phyloP scores from a whole-genome alignment of 1,284 basidiomycete species.

The Pulchroboletus neoregius region DNA sequence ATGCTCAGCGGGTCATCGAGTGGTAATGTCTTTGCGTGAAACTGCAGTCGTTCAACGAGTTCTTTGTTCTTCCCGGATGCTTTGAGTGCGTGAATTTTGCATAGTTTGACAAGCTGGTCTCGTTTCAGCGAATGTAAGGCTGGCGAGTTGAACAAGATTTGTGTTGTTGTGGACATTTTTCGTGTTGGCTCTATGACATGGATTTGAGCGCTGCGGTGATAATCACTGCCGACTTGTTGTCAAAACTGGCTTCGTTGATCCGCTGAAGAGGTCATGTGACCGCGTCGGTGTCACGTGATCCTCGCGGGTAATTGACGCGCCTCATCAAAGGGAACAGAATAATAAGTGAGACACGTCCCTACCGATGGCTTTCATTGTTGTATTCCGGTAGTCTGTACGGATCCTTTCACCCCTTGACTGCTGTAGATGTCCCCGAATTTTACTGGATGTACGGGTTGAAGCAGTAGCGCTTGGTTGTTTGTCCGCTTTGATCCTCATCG shows the following conservation, averaged over 20 bases:
- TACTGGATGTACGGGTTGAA: slow-evolving; percentile 1
- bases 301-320: background rate
- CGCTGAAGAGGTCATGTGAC: slow-evolving; percentile 27
- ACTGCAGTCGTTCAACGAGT: slow-evolving; percentile 60
- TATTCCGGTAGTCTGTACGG: background rate
- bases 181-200: slow-evolving; percentile 5
- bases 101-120: slow-evolving; percentile 74
- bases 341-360: slow-evolving; percentile 18
- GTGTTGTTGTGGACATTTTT: slow-evolving; percentile 60
- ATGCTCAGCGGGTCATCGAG: slow-evolving; percentile 49
- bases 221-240: slow-evolving; percentile 1
- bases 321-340: slow-evolving; percentile 1
- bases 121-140: slow-evolving; percentile 75
- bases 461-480: slow-evolving; percentile 10
- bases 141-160: slow-evolving; percentile 77
- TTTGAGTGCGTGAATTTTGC: slow-evolving; percentile 75
- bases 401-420: background rate
- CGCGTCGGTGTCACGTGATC: slow-evolving; percentile 21
- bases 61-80: slow-evolving; percentile 73
- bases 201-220: slow-evolving; percentile 1
- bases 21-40: slow-evolving; percentile 58
- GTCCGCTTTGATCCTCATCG: slow-evolving; percentile 20
- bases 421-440: background rate
- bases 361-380: background rate
- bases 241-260: slow-evolving; percentile 15